A percentile compares a stretch with the other conserved stretches of the same genome.
These are phyloP conservation scores for Cercophora scortea DNA, from an alignment of 495 filamentous ascomycete species.

Conservation along the genomic window DNA sequence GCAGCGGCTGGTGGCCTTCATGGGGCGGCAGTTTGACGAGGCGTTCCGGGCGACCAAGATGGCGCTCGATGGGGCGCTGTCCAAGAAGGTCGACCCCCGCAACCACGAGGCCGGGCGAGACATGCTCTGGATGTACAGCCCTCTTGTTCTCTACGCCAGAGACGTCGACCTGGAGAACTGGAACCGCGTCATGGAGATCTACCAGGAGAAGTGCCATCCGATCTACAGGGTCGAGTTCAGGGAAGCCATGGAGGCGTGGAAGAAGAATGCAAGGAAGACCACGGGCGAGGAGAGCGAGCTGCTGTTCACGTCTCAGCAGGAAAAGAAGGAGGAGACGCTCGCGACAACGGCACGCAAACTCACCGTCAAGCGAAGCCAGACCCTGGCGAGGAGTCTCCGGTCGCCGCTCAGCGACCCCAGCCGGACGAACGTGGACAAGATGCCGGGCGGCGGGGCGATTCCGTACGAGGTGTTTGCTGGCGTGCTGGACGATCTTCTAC, in stretches of 20 bases:
- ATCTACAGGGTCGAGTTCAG: slow-evolving; percentile 78
- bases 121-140: slow-evolving; percentile 73
- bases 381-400: slow-evolving; percentile 70
- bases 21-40: slow-evolving; percentile 72
- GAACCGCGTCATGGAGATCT: slow-evolving; percentile 68
- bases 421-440: slow-evolving; percentile 51
- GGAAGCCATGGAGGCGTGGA: slow-evolving; percentile 76
- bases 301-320: slow-evolving; percentile 79
- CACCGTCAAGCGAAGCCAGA: slow-evolving; percentile 82
- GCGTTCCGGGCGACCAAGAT: slow-evolving; percentile 58
- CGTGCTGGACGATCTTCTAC: slow-evolving; percentile 67
- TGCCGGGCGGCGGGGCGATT: slow-evolving; percentile 56
- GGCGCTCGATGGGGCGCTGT: slow-evolving; percentile 43
- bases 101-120: slow-evolving; percentile 46
- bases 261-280: slow-evolving; percentile 68
- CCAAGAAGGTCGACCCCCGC: slow-evolving; percentile 45
- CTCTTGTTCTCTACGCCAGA: slow-evolving; percentile 74
- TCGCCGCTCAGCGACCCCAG: slow-evolving; percentile 57
- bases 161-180: slow-evolving; percentile 77
- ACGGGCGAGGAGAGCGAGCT: slow-evolving; percentile 79
- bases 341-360: slow-evolving; percentile 78
- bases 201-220: slow-evolving; percentile 64
- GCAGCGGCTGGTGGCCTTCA: slow-evolving; percentile 67
- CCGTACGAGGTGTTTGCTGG: slow-evolving; percentile 79
- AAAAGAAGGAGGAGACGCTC: slow-evolving; percentile 66